A percentile compares a stretch with the other conserved stretches of the same genome.
phyloP scores from a whole-genome alignment of 78 protist species.

The Protostelium mycophagum region DNA sequence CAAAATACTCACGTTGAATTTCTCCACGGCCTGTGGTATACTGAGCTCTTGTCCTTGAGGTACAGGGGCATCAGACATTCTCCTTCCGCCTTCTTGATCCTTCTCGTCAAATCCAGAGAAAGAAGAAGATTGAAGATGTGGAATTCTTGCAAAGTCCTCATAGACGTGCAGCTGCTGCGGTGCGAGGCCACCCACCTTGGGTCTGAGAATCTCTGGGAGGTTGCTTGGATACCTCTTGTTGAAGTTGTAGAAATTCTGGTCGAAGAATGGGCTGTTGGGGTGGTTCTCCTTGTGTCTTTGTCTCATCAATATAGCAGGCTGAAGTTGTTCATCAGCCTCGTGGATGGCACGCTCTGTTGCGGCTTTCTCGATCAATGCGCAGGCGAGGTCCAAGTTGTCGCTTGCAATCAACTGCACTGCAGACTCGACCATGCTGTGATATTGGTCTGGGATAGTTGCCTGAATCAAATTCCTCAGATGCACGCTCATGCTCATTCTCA shows the following conservation, averaged over 20 bases:
- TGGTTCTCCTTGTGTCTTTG: conserved; percentile 50
- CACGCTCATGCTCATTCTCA: conserved; percentile 56
- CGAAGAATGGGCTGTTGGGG: conserved; percentile 58
- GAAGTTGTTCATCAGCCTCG: conserved; percentile 78
- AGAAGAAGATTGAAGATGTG: conserved; percentile 14
- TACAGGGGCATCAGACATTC: background rate
- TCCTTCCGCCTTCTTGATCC: background rate
- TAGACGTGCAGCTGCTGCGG: conserved; percentile 79
- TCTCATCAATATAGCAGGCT: conserved; percentile 38
- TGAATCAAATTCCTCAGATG: conserved; percentile 54
- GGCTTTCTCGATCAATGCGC: conserved; percentile 81
- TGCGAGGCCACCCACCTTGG: conserved; percentile 71
- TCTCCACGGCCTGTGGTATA: background rate
- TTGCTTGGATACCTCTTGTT: conserved; percentile 6
- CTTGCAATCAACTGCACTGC: conserved; percentile 48
- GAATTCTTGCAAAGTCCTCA: conserved; percentile 72
- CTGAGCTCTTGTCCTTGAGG: background rate
- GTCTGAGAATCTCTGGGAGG: conserved; percentile 83
- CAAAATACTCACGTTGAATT: background rate
- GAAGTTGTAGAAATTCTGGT: conserved; percentile 25
- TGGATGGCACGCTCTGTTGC: conserved; percentile 77
- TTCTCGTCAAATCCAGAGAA: background rate
- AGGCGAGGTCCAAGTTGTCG: conserved; percentile 89
- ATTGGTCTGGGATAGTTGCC: background rate
- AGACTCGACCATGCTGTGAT: conserved; percentile 28